Base-by-base conservation (phyloP, 2,329 filamentous ascomycete genomes). In the Beauveria medogensis region DNA sequence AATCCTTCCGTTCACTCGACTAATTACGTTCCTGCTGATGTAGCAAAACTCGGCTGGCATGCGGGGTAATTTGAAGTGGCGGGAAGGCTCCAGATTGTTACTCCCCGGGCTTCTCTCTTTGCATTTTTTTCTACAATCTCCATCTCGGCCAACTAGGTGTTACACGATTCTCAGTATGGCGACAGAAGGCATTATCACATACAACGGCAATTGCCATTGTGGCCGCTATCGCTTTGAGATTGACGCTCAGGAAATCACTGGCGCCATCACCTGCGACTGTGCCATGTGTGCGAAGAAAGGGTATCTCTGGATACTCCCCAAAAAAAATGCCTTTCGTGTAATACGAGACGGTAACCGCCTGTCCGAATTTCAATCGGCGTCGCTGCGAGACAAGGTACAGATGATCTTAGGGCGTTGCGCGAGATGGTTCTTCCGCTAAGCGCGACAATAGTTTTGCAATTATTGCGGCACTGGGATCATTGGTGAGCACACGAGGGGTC, bases 121-220 rank as follows among this genome's bases (percentile, higher is more conserved):
- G 12, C 30, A 34, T 5, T 5, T 34, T 2, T 37, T 14, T 14
- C 30, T 34, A 5, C 12, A 34, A 14, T 34, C 30, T 34, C 12
- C 12, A 14, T 14, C 30, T 5, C 30, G 30, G 30, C 12, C 30
- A 14, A 34, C 30, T 14, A 34, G 10, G 4, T 14, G 12, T 34
- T 5, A 14, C 30, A 14, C 10, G 3, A 14, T 34, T 34, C 12
- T 34, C 30, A 34, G 12, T 14, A 34, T 34, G 30, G 30, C 30
- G 48, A 10, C 26, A 12, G 26, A 53, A 47, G 20, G n/a, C 1
- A 12, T 20, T 1, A 22, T 52, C 14, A 10, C 6, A 9, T 63
- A 59, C 34, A 59, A 55, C 24, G 69, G 69, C 18, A 70, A 71
- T 59, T 72, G 70, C 59, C 69, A 72, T 61, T 72, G 70, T 61